phyloP scores from a whole-genome alignment of 2,329 filamentous ascomycete species.

The Magnaporthiopsis rhizophila region DNA sequence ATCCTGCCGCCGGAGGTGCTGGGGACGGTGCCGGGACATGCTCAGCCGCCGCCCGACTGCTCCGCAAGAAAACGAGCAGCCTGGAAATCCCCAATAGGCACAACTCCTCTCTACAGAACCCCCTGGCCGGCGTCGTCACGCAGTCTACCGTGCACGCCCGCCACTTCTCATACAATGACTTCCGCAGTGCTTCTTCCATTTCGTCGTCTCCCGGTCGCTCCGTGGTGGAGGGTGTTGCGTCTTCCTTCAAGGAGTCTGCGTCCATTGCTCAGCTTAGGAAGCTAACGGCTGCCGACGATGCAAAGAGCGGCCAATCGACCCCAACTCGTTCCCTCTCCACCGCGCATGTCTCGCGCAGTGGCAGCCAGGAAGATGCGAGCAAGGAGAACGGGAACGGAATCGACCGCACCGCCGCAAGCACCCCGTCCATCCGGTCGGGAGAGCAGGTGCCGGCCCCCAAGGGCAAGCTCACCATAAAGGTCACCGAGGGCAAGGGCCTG shows the following conservation, averaged over 20 bases:
- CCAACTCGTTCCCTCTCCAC: slow-evolving; percentile 80
- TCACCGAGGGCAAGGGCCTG: slow-evolving; percentile 76
- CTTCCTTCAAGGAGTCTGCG: slow-evolving; percentile 44
- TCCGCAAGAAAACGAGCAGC: slow-evolving; percentile 35
- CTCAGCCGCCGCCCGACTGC: slow-evolving; percentile 24
- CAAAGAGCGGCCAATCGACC: slow-evolving; percentile 89
- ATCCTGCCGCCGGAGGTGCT: slow-evolving; percentile 31
- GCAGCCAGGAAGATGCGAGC: slow-evolving; percentile 30
- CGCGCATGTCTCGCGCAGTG: slow-evolving; percentile 43
- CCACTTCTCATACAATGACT: slow-evolving; percentile 47
- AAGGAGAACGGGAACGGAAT: slow-evolving; percentile 30
- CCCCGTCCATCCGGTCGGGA: slow-evolving; percentile 37
- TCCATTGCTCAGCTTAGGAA: slow-evolving; percentile 64
- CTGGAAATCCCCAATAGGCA: slow-evolving; percentile 35
- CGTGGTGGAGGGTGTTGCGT: slow-evolving; percentile 14
- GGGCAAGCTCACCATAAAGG: slow-evolving; percentile 84
- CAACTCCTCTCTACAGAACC: slow-evolving; percentile 40
- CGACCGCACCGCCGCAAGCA: slow-evolving; percentile 44
- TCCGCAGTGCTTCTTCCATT: slow-evolving; percentile 42
- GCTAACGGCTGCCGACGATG: slow-evolving; percentile 76
- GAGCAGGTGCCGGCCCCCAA: slow-evolving; percentile 64
- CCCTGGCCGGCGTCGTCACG: slow-evolving; percentile 57
- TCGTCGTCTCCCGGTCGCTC: slow-evolving; percentile 36
- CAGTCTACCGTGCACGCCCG: slow-evolving; percentile 55
- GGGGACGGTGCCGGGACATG: slow-evolving; percentile 20